phyloP scores from a whole-genome alignment of 352 stramenopile genomes.

The Phytophthora ohioensis region DNA sequence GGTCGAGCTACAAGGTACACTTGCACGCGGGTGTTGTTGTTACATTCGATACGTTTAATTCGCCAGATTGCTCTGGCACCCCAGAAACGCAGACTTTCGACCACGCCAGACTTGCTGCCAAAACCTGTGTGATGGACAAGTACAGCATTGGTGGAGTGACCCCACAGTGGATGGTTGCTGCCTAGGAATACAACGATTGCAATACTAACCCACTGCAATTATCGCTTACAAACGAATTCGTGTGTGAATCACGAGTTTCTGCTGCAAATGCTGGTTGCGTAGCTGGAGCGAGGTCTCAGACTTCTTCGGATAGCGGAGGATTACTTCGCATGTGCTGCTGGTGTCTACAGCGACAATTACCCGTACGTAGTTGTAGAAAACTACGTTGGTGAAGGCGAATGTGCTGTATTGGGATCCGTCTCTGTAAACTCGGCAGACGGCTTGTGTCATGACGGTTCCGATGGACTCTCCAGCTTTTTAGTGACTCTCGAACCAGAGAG shows the following conservation, averaged over 20 bases:
- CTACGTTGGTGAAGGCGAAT: conserved; percentile 6
- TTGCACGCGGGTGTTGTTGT: neutral
- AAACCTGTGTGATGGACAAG: neutral
- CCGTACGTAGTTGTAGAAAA: conserved; percentile 1
- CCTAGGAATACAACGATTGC: neutral
- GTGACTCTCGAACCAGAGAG: neutral
- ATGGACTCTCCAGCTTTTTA: conserved; percentile 14
- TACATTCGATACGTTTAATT: neutral
- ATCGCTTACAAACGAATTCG: conserved; percentile 9
- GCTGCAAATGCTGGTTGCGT: neutral
- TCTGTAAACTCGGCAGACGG: conserved; percentile 4
- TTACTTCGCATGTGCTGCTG: conserved; percentile 2
- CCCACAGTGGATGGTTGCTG: conserved; percentile 5
- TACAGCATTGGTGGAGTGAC: conserved; percentile 11
- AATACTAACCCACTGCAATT: neutral
- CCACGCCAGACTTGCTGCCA: conserved; percentile 1
- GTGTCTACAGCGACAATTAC: neutral
- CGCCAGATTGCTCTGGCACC: neutral
- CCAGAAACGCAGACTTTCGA: conserved; percentile 3
- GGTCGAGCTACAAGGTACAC: neutral
- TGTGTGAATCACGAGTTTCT: neutral
- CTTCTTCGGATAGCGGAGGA: conserved; percentile 6
- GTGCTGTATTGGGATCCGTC: conserved; percentile 3
- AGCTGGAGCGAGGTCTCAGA: neutral
- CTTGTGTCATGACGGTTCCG: conserved; percentile 7